These are phyloP conservation scores for Pichia sp. DNA, from an alignment of 1,139 yeast genomes.

Conservation along the genomic window DNA sequence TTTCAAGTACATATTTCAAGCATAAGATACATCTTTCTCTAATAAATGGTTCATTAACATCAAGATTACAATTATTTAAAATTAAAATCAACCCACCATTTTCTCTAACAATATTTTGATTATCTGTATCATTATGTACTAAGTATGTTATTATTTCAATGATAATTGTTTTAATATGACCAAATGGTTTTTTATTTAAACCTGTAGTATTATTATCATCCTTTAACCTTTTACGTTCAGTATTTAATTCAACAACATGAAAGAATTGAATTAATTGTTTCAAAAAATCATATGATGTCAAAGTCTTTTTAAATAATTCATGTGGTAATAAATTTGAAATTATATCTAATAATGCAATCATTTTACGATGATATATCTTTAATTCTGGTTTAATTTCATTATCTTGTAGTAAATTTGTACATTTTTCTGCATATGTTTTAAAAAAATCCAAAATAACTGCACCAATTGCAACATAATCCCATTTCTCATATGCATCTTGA, in stretches of 20 bases:
- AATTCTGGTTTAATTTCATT: conserved; percentile 13
- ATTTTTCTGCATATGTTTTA: conserved; percentile 21
- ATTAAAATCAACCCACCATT: conserved; percentile 65
- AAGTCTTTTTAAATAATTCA: conserved; percentile 46
- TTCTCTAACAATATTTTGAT: conserved; percentile 64
- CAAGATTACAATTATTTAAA: conserved; percentile 78
- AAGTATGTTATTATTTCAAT: conserved; percentile 58
- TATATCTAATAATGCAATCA: conserved; percentile 40
- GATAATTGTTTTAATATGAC: conserved; percentile 53
- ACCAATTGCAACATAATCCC: conserved; percentile 12
- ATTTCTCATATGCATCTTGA: background rate
- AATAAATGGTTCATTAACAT: conserved; percentile 81
- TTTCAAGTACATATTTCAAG: conserved; percentile 56
- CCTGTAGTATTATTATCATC: conserved; percentile 15
- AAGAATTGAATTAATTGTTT: conserved; percentile 41
- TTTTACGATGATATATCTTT: conserved; percentile 16
- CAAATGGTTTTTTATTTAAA: conserved; percentile 35
- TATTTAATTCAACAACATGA: conserved; percentile 43
- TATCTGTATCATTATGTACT: conserved; percentile 42
- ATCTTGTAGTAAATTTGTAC: conserved; percentile 12
- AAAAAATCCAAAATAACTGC: conserved; percentile 33
- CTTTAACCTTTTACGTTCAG: conserved; percentile 34
- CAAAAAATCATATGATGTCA: conserved; percentile 46
- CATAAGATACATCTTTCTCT: conserved; percentile 83
- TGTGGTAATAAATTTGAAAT: conserved; percentile 46